Percentiles rank a stretch among this genome's conserved stretches.
These are phyloP conservation scores for Entonaema liquescens DNA, from an alignment of 495 filamentous ascomycete genomes.

Conservation along the genomic window DNA sequence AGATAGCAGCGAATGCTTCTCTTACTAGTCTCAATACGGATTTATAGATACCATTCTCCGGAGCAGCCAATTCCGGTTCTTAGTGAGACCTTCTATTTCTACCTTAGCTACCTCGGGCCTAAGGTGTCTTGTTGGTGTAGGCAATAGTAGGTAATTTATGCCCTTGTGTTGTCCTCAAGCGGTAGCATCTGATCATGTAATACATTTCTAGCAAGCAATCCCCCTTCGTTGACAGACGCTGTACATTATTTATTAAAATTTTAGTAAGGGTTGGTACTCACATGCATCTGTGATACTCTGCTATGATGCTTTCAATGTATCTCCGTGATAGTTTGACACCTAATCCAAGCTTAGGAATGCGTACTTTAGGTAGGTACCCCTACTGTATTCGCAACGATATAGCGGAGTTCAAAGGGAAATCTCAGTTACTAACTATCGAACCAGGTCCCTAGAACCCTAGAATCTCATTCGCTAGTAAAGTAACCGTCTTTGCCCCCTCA, in stretches of 20 bases:
- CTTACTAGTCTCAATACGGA: background rate
- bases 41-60: background rate
- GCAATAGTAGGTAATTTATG: too few relatives aligned
- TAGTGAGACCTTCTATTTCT: constrained; percentile 27
- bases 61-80: constrained; percentile 9
- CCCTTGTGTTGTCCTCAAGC: background rate
- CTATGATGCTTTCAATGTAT: too few relatives aligned
- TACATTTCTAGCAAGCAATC: too few relatives aligned
- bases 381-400: background rate
- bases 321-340: too few relatives aligned
- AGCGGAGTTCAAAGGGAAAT: background rate
- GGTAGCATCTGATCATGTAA: background rate
- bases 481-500: constrained; percentile 64
- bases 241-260: too few relatives aligned
- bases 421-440: background rate
- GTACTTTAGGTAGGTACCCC: too few relatives aligned
- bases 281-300: too few relatives aligned
- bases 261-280: too few relatives aligned
- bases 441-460: constrained; percentile 53
- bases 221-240: background rate
- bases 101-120: background rate
- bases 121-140: too few relatives aligned
- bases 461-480: constrained; percentile 67
- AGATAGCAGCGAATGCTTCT: background rate
- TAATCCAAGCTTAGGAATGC: too few relatives aligned